A percentile compares a stretch with the other conserved stretches of the same genome.
phyloP scores from a whole-genome alignment of 345 rosid genomes.

The Syzygium jambos region DNA sequence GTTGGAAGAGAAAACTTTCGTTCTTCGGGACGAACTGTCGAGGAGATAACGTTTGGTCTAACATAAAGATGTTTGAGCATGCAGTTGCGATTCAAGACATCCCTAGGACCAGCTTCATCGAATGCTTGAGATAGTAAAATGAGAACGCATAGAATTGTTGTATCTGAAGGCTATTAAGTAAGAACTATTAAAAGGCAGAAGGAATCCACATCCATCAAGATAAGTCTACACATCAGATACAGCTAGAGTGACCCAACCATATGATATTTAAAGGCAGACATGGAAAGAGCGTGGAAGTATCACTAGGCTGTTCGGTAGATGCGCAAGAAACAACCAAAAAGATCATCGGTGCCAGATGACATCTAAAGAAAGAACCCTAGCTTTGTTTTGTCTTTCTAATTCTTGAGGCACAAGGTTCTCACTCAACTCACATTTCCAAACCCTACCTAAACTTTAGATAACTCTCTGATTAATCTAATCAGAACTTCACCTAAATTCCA shows the following conservation, averaged over 20 bases:
- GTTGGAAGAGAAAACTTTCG: not conserved
- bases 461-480: not conserved
- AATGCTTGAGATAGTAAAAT: not conserved
- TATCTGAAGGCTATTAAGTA: not conserved
- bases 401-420: not conserved
- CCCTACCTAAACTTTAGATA: not conserved
- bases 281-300: slow-evolving; percentile 3
- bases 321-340: not conserved
- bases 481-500: not conserved
- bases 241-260: not conserved
- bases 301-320: slow-evolving; percentile 1
- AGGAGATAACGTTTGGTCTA: not conserved
- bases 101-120: not conserved
- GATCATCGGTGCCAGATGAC: not conserved
- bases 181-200: not conserved
- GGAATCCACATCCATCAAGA: not conserved
- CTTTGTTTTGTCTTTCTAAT: not conserved
- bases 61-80: not conserved
- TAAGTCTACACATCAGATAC: not conserved
- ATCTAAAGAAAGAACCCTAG: not conserved
- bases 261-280: not conserved
- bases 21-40: not conserved
- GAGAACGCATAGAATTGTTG: not conserved
- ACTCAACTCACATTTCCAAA: not conserved
- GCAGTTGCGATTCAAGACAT: not conserved